Evolutionary conservation across 345 rosid genomes (phyloP).

Genomic region (Hibiscus tridactylites): DNA sequence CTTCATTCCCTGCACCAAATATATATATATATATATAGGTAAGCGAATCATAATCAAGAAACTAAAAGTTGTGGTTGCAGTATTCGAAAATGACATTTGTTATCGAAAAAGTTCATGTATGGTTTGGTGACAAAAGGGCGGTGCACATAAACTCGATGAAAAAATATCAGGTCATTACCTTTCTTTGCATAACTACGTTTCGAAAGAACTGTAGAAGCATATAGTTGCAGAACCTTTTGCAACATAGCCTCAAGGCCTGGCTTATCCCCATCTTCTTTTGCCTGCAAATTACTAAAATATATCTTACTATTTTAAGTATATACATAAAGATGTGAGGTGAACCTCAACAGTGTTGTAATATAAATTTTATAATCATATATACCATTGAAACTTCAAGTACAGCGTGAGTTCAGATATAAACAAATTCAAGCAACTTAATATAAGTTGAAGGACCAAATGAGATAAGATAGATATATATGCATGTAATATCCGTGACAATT

Average conservation of each 20-base stretch:
- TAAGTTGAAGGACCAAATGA: neutral
- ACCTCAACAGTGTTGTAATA: neutral
- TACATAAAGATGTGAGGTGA: neutral
- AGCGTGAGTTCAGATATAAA: neutral
- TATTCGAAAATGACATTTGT: neutral
- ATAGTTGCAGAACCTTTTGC: conserved; percentile 84
- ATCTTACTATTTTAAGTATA: neutral
- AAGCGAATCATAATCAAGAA: neutral
- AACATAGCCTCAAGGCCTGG: conserved; percentile 92
- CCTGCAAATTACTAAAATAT: conserved; percentile 34
- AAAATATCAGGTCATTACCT: conserved; percentile 31
- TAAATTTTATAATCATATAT: neutral
- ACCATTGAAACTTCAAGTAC: neutral
- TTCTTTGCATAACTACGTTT: conserved; percentile 90
- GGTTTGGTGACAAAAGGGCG: neutral
- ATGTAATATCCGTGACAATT: neutral
- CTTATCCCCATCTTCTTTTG: conserved; percentile 81
- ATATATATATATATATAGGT: neutral
- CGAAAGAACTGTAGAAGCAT: conserved; percentile 70
- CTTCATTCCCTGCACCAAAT: neutral
- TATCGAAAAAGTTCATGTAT: neutral
- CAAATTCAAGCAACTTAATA: neutral
- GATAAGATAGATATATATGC: neutral
- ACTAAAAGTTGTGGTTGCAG: neutral
- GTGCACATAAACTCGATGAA: neutral